These are phyloP conservation scores for Melanomma pulvis-pyrius DNA, from an alignment of 495 filamentous ascomycete species.

Conservation along the genomic window DNA sequence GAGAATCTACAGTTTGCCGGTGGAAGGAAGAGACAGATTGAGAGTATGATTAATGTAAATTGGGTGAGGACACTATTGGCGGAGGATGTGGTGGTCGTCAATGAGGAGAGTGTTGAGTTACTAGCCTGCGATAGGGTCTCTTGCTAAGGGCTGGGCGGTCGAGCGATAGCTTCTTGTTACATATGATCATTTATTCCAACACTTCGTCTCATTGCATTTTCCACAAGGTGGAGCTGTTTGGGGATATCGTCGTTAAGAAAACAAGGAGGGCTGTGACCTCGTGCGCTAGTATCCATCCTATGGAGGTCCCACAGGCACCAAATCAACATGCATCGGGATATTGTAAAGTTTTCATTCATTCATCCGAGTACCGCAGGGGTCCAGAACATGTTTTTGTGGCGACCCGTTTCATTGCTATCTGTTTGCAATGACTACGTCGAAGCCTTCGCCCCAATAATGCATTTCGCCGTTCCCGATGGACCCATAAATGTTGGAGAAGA, in stretches of 20 bases:
- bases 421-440: slow-evolving; percentile 19
- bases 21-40: slow-evolving; percentile 11
- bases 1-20: slow-evolving; percentile 47
- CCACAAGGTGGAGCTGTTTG: no score
- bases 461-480: slow-evolving; percentile 36
- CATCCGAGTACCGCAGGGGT: background rate
- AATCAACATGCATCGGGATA: no score
- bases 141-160: background rate
- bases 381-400: slow-evolving; percentile 16
- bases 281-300: no score
- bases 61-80: slow-evolving; percentile 4
- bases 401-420: slow-evolving; percentile 23
- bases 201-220: no score
- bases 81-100: background rate
- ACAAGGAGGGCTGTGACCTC: no score
- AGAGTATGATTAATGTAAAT: slow-evolving; percentile 9
- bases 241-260: no score
- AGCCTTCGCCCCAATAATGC: slow-evolving; percentile 29
- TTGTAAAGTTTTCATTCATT: background rate
- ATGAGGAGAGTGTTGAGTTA: background rate
- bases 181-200: background rate
- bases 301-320: no score
- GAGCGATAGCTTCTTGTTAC: background rate
- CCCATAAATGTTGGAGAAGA: slow-evolving; percentile 33
- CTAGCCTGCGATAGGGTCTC: slow-evolving; percentile 3